Conservation (phyloP, 495 filamentous ascomycete genomes). For the Aspergillus baeticus region DNA sequence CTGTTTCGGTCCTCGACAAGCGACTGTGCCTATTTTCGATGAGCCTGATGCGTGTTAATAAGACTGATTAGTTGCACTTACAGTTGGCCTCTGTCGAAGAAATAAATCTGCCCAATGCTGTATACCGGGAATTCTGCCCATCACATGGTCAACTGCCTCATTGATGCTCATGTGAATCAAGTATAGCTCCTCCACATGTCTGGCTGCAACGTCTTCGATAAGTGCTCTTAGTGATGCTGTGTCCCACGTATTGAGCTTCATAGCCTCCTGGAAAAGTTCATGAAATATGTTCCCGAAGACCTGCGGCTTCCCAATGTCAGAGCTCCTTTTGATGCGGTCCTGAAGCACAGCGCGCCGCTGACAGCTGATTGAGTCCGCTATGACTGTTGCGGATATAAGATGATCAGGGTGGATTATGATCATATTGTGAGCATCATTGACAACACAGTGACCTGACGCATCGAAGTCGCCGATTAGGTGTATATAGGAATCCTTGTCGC, state of each 20-base stretch:
- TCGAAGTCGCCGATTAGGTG: constrained; percentile 84
- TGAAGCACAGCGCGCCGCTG: constrained; percentile 86
- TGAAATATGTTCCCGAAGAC: constrained; percentile 91
- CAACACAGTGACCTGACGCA: constrained; percentile 59
- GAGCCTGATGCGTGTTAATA: constrained; percentile 2
- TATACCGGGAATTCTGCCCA: constrained; percentile 74
- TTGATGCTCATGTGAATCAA: constrained; percentile 71
- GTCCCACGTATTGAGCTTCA: constrained; percentile 83
- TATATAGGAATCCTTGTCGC: constrained; percentile 69
- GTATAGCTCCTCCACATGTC: constrained; percentile 82
- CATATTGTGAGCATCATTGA: constrained; percentile 79
- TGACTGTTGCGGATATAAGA: constrained; percentile 87
- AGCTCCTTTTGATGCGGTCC: constrained; percentile 85
- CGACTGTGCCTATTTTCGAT: constrained; percentile 55
- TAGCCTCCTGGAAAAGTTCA: constrained; percentile 87
- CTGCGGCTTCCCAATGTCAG: constrained; percentile 70
- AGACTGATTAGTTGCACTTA: constrained; percentile 32
- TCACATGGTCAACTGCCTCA: constrained; percentile 72
- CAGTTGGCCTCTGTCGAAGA: constrained; percentile 68
- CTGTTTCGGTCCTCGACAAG: constrained; percentile 78
- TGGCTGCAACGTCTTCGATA: constrained; percentile 63
- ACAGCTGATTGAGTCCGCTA: constrained; percentile 91
- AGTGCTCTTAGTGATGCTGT: constrained; percentile 57
- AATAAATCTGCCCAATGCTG: constrained; percentile 81
- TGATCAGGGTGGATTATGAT: constrained; percentile 95